Conservation (phyloP, 139 green algal genomes). For the Eudorina sp. region DNA sequence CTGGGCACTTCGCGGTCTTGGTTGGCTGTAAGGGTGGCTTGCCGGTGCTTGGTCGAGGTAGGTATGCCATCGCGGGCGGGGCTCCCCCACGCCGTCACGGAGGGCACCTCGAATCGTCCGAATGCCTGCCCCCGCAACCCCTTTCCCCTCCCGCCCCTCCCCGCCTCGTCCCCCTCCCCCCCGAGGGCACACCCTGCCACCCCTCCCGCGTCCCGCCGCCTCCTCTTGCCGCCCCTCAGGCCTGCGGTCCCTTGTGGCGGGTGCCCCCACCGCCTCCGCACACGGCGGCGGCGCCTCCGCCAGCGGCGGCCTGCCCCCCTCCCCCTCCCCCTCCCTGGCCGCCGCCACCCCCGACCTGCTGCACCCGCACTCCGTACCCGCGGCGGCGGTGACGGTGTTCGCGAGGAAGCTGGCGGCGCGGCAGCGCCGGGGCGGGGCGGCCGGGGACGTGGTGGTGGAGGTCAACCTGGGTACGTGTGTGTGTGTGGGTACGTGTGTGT, state of each 20-base stretch:
- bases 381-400: background rate
- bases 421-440: background rate
- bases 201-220: background rate
- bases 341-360: background rate
- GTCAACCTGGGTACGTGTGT: background rate
- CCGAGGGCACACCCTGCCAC: background rate
- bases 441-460: constrained; percentile 11
- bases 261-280: background rate
- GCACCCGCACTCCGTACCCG: constrained; percentile 31
- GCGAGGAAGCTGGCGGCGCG: constrained; percentile 8
- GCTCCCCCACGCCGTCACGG: background rate
- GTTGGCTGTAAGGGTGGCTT: no score
- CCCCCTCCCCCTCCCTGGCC: background rate
- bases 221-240: background rate
- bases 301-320: background rate
- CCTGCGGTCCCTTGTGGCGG: background rate
- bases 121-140: background rate
- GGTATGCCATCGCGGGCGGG: no score
- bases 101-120: background rate
- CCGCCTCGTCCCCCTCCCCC: background rate
- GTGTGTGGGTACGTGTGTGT: background rate
- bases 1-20: no score
- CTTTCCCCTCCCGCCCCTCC: background rate
- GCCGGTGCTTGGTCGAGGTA: no score
- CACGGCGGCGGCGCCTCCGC: background rate